Evolutionary conservation across 2,329 filamentous ascomycete species (phyloP), one percentile per base, ranked within the genome.

Genomic region (Coniochaeta sp.): DNA sequence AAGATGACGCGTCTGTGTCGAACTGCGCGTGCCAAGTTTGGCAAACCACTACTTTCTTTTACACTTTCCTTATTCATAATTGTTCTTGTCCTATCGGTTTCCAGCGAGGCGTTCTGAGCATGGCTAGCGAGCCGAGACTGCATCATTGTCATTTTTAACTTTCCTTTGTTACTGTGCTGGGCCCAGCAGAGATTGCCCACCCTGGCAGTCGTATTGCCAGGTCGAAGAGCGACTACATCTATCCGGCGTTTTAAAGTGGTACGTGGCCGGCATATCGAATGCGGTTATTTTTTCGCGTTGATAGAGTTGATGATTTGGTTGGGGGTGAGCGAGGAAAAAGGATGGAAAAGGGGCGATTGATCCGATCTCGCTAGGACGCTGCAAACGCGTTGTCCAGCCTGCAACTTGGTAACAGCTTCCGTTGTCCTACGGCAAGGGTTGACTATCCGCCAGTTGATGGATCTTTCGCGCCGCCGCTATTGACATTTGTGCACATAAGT

Each of bases 41-140:
- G 14, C 34, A 36, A 14, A 30, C 24, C 17, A 52, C 22, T 5
- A 52, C 47, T 34, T 55, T 55, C 52, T 34, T 30, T 55, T 34
- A 24, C 22, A 34, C 8, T 55, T 30, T 34, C 52, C 17, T 34
- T 55, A 36, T 24, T 38, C 40, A 24, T 2, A 24, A 19, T 64
- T 63, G 17, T 60, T 59, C 6, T 36, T 58, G 54, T 24, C 32
- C 34, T 17, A 30, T 28, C 16, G 30, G n/a, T 34, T 34, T 24
- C 36, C 57, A 58, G 57, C 38, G 32, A 50, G 55, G 55, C 55
- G 55, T 58, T 56, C 52, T 57, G 54, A 38, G 59, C 57, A 40
- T 19, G 62, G 59, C 57, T 19, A 59, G 38, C 42, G 59, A 36
- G 57, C 57, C 59, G 40, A 63, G 60, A 65, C 61, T 63, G 61